Evolutionary conservation across 805 yeast genomes (phyloP).

Genomic region (Kodamaea laetipori): DNA sequence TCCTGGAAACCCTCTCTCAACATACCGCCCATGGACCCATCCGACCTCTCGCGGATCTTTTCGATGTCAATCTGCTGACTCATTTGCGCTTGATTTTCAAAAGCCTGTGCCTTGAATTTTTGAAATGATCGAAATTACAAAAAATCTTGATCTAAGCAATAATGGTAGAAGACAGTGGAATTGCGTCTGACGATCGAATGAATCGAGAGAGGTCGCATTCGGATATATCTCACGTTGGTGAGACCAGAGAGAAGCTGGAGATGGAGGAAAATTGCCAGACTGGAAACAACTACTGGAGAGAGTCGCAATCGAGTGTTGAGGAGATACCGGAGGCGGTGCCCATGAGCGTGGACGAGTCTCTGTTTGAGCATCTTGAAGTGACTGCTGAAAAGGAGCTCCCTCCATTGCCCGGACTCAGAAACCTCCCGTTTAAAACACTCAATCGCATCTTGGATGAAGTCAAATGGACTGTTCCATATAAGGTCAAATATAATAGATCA

Average conservation of each 20-base stretch:
- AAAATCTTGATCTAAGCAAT: neutral
- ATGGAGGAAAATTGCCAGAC: too few relatives aligned
- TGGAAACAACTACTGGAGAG: too few relatives aligned
- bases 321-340: too few relatives aligned
- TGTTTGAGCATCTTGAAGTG: too few relatives aligned
- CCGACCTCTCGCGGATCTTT: slow-evolving; percentile 36
- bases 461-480: slow-evolving; percentile 23
- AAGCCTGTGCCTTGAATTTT: slow-evolving; percentile 3
- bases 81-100: neutral
- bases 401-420: neutral
- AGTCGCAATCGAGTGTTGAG: too few relatives aligned
- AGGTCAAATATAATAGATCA: slow-evolving; percentile 15
- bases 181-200: too few relatives aligned
- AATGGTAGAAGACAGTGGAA: too few relatives aligned
- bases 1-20: slow-evolving; percentile 47
- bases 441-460: slow-evolving; percentile 71
- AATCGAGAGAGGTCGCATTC: too few relatives aligned
- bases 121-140: slow-evolving; percentile 4
- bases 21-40: slow-evolving; percentile 40
- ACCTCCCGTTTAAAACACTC: slow-evolving; percentile 56
- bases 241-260: too few relatives aligned
- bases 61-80: slow-evolving; percentile 31
- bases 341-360: too few relatives aligned
- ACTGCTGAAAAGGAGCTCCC: too few relatives aligned
- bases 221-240: too few relatives aligned